Percentiles rank a stretch among this genome's conserved stretches.
These are phyloP conservation scores for Punica granatum DNA, from an alignment of 345 rosid species.

Conservation along the genomic window DNA sequence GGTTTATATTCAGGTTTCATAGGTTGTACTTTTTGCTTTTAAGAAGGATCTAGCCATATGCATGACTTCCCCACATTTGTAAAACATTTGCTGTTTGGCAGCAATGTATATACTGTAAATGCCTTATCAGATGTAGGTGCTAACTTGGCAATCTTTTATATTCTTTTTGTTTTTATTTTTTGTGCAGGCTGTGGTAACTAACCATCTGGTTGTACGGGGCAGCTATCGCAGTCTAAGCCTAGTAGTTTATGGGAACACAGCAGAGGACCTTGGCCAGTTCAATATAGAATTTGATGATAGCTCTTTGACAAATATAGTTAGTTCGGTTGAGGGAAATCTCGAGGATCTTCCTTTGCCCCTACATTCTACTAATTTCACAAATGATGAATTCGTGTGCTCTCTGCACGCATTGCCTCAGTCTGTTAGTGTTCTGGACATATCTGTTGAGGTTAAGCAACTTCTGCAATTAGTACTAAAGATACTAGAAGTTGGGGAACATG, in stretches of 20 bases:
- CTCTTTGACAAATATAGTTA: slow-evolving; percentile 77
- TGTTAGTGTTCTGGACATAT: slow-evolving; percentile 40
- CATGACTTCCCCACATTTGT: not conserved
- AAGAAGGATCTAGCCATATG: not conserved
- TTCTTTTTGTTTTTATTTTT: slow-evolving; percentile 9
- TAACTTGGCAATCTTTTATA: not conserved
- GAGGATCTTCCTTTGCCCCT: slow-evolving; percentile 87
- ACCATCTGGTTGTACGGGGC: slow-evolving; percentile 92
- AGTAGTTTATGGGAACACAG: slow-evolving; percentile 87
- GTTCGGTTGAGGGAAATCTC: slow-evolving; percentile 82
- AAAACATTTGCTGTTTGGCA: not conserved
- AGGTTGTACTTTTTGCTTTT: not conserved
- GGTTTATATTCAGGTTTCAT: not conserved
- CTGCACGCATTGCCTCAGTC: slow-evolving; percentile 59
- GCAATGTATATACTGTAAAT: too few species aligned
- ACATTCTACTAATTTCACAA: slow-evolving; percentile 50
- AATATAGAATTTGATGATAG: slow-evolving; percentile 87
- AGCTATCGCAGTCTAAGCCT: slow-evolving; percentile 92
- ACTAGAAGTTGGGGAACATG: slow-evolving; percentile 41
- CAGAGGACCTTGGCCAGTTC: slow-evolving; percentile 98
- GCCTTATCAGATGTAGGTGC: not conserved
- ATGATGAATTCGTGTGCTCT: slow-evolving; percentile 63
- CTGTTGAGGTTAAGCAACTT: slow-evolving; percentile 68
- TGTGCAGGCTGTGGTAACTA: slow-evolving; percentile 91
- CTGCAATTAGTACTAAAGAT: slow-evolving; percentile 53